phyloP scores from a whole-genome alignment of 2,329 filamentous ascomycete genomes.

The Dryadomyces quercivorus region DNA sequence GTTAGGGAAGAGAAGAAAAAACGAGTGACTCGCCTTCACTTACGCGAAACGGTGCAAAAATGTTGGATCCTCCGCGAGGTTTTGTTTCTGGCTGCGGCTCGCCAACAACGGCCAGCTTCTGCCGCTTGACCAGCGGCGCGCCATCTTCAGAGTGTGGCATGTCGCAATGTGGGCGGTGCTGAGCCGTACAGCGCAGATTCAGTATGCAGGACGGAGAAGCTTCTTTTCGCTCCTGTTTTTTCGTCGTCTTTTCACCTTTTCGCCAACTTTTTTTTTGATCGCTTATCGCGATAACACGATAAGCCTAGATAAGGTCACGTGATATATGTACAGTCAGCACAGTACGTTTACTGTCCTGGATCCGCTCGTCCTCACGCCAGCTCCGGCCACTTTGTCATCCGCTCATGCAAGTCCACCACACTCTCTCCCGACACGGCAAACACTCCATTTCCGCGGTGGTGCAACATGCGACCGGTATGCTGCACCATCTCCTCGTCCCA shows the following conservation, averaged over 20 bases:
- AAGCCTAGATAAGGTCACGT: background rate
- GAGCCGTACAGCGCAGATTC: too few relatives aligned
- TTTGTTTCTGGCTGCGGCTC: slow-evolving; percentile 25
- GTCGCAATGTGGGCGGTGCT: slow-evolving; percentile 10
- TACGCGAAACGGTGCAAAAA: slow-evolving; percentile 91
- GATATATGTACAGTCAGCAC: background rate
- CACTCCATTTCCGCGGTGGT: slow-evolving; percentile 22
- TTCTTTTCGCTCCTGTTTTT: background rate
- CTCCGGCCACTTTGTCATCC: slow-evolving; percentile 23
- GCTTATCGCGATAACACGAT: slow-evolving; percentile 7
- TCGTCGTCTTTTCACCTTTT: too few relatives aligned
- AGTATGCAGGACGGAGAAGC: background rate
- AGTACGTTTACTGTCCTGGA: background rate
- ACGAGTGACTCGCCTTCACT: slow-evolving; percentile 17
- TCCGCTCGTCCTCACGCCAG: slow-evolving; percentile 12
- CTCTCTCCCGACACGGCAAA: slow-evolving; percentile 20
- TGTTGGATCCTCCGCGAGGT: slow-evolving; percentile 48
- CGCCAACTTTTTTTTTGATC: background rate
- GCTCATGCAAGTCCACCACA: slow-evolving; percentile 19
- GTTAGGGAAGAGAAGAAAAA: background rate
- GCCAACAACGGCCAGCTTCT: slow-evolving; percentile 40
- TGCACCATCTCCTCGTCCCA: slow-evolving; percentile 16
- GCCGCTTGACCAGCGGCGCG: slow-evolving; percentile 61
- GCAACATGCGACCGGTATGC: slow-evolving; percentile 20
- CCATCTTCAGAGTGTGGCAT: slow-evolving; percentile 49